Percentiles rank a stretch among this genome's conserved stretches.
Conservation (phyloP, 2,329 filamentous ascomycete species). For the Diaporthe batatas region DNA sequence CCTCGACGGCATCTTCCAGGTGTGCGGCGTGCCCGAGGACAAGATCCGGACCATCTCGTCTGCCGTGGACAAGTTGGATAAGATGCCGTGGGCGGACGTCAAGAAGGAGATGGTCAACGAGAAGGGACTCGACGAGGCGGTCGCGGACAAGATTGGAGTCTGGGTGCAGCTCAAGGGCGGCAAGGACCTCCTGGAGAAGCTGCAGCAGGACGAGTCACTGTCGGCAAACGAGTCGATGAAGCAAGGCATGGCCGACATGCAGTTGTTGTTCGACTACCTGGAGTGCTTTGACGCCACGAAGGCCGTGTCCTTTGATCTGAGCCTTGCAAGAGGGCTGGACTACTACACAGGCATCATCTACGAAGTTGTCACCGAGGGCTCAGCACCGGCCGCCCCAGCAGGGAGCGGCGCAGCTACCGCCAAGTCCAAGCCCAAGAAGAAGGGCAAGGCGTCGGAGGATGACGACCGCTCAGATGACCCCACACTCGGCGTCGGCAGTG, state of each 20-base stretch:
- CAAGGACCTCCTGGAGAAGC: conserved; percentile 76
- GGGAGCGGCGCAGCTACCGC: conserved; percentile 50
- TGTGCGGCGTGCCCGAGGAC: conserved; percentile 88
- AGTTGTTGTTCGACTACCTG: conserved; percentile 84
- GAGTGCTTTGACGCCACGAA: conserved; percentile 80
- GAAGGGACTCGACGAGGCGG: conserved; percentile 81
- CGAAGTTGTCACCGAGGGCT: conserved; percentile 47
- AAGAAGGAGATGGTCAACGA: conserved; percentile 93
- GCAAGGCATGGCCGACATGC: conserved; percentile 85
- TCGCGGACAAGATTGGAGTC: conserved; percentile 89
- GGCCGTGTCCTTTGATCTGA: conserved; percentile 89
- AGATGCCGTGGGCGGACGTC: conserved; percentile 90
- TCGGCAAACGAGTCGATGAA: conserved; percentile 80
- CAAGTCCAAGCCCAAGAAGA: conserved; percentile 61
- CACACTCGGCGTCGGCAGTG: conserved; percentile 86
- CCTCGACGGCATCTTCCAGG: conserved; percentile 90
- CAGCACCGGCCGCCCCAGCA: conserved; percentile 53
- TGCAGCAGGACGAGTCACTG: conserved; percentile 77
- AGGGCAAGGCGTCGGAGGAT: conserved; percentile 66
- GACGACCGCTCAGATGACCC: conserved; percentile 82
- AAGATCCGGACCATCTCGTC: conserved; percentile 92
- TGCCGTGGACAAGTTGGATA: conserved; percentile 96
- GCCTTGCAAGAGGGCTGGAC: conserved; percentile 86
- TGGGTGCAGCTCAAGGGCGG: conserved; percentile 83
- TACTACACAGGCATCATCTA: conserved; percentile 74